A percentile compares a stretch with the other conserved stretches of the same genome.
Evolutionary conservation across 2,329 filamentous ascomycete genomes (phyloP).

Genomic region (Colletotrichum orbiculare): DNA sequence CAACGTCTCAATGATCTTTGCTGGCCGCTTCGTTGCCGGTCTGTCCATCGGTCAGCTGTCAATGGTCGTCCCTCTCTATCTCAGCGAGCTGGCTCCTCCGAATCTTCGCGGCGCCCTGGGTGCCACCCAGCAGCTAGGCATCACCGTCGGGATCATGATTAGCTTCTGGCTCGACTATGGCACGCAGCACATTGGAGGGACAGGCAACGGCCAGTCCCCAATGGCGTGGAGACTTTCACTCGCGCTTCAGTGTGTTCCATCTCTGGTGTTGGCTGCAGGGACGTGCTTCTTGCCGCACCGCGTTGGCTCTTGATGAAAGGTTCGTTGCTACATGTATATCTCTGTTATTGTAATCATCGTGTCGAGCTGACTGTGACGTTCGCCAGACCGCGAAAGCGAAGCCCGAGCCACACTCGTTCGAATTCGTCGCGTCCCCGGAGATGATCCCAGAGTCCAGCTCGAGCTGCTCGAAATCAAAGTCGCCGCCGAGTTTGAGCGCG

Average conservation of each 20-base stretch:
- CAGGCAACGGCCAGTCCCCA: conserved; percentile 55
- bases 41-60: conserved; percentile 20
- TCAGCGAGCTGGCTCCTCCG: conserved; percentile 60
- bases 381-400: conserved; percentile 41
- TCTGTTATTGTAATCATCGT: no score
- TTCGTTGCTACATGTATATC: not conserved
- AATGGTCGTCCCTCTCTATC: conserved; percentile 51
- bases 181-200: conserved; percentile 54
- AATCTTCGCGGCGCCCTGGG: conserved; percentile 61
- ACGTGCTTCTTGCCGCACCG: conserved; percentile 62
- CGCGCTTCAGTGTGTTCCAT: conserved; percentile 58
- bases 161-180: conserved; percentile 56
- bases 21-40: conserved; percentile 20
- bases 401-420: conserved; percentile 45
- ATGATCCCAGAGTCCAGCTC: conserved; percentile 42
- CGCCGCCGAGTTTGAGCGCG: conserved; percentile 50
- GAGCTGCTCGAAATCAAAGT: conserved; percentile 52
- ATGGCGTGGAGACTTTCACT: conserved; percentile 60
- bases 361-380: rapidly evolving
- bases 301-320: conserved; percentile 47
- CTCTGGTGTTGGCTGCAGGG: conserved; percentile 64
- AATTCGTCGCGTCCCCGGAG: conserved; percentile 47
- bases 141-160: conserved; percentile 55
- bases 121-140: conserved; percentile 55
- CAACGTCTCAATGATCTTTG: conserved; percentile 53